Base-by-base conservation (phyloP, 306 rosid genomes). In the Casuarina equisetifolia region DNA sequence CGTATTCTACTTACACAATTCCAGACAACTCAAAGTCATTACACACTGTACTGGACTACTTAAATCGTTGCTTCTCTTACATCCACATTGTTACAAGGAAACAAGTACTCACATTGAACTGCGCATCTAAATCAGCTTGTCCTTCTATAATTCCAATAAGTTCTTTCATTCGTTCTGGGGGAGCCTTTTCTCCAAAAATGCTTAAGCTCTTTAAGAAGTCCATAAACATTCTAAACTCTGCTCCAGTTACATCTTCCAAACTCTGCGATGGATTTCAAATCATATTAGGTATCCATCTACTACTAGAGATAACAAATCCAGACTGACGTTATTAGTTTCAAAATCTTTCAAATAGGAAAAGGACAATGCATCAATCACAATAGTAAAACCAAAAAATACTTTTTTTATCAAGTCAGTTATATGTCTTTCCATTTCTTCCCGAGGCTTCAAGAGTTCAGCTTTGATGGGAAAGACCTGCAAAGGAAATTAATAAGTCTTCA, bases 361-460 rank as follows among this genome's bases (percentile, higher is more conserved):
- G 20, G 19, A 16, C 64, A 43, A 16, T 45, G 50, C 57, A 52
- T 32, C 49, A 13, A 66, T 76, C 73, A 54, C 83, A 79, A 53
- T 12, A 63, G 82, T 46, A 69, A 71, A 63, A 69, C 48, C 72
- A 84, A 53, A 67, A 25, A 39, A 81, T 67, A 91, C 99, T 90
- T 87, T 95, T 84, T 95, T 92, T 76, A 95, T 90, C 79, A 95
- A 86, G 84, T 95, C 96, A 72, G 99, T 95, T 79, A 95, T 95
- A 80, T 95, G 97, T 77, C 97, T 90, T 86, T 95, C 97, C 99
- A 92, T 95, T 85, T 92, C 97, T 80, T 92, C 97, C 50, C 80
- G 96, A 72, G 97, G 99, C 85, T 91, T 95, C 86, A 95, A 76
- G 62, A 95, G 88, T 85, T 95, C 99, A 51, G 85, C 83, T 88